Conservation (phyloP, 768 basidiomycete genomes). For the Leccinum incarnatum region DNA sequence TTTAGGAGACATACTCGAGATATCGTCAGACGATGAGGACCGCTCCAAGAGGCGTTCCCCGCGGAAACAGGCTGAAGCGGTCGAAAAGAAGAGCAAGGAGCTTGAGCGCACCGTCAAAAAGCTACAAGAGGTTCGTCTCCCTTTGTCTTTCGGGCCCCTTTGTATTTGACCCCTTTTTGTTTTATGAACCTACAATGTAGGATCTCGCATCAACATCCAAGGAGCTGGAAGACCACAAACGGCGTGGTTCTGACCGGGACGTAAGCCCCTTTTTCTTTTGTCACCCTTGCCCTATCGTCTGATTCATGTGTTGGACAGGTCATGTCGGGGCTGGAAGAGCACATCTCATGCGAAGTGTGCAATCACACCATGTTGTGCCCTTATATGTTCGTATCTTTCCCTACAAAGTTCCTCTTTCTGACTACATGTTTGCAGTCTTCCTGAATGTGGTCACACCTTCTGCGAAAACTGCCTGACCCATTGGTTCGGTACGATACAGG, state of each 20-base stretch:
- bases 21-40: conserved; percentile 55
- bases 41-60: conserved; percentile 4
- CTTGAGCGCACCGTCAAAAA: conserved; percentile 42
- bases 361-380: conserved; percentile 62
- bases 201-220: conserved; percentile 15
- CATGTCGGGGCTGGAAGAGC: conserved; percentile 47
- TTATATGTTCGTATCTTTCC: conserved; percentile 47
- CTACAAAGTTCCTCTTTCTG: background rate
- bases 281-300: background rate
- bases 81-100: conserved; percentile 11
- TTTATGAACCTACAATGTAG: conserved; percentile 8
- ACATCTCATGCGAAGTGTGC: conserved; percentile 64
- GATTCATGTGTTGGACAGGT: conserved; percentile 31
- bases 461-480: conserved; percentile 44
- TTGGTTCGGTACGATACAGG: conserved; percentile 49
- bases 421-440: conserved; percentile 40
- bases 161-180: background rate
- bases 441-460: conserved; percentile 69
- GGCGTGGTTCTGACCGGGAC: conserved; percentile 4
- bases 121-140: conserved; percentile 41
- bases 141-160: background rate
- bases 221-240: conserved; percentile 25
- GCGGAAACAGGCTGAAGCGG: conserved; percentile 18
- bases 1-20: conserved; percentile 48
- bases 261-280: background rate